phyloP scores from a whole-genome alignment of 352 stramenopile genomes.

The Globisporangium abappressorium region DNA sequence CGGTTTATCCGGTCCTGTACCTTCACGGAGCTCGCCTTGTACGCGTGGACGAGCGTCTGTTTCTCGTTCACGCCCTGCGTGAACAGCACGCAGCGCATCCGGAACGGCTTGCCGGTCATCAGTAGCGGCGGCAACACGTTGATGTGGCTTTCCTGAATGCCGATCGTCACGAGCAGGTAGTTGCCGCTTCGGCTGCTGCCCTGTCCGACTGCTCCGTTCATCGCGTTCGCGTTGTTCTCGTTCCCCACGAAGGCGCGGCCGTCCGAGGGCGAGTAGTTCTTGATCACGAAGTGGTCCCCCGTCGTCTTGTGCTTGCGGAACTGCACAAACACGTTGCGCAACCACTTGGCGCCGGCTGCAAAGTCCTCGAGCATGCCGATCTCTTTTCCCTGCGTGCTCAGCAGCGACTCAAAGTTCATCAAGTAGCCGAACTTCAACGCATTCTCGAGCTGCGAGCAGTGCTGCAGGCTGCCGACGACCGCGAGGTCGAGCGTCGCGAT shows the following conservation, averaged over 20 bases:
- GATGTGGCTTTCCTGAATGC: constrained; percentile 50
- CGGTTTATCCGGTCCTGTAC: constrained; percentile 81
- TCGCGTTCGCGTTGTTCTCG: constrained; percentile 12
- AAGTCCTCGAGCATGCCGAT: constrained; percentile 94
- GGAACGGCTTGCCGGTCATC: constrained; percentile 42
- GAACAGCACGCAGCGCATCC: constrained; percentile 70
- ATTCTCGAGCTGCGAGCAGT: constrained; percentile 55
- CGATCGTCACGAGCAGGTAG: constrained; percentile 67
- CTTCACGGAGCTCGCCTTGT: constrained; percentile 72
- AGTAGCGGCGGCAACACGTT: constrained; percentile 47
- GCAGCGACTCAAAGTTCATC: constrained; percentile 80
- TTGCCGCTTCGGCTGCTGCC: constrained; percentile 13
- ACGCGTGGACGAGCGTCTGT: constrained; percentile 77
- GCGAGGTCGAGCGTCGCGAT: constrained; percentile 68
- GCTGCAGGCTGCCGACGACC: constrained; percentile 44
- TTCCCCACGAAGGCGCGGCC: constrained; percentile 20
- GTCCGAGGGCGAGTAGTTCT: constrained; percentile 49
- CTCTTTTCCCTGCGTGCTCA: constrained; percentile 93
- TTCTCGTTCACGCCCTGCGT: constrained; percentile 84
- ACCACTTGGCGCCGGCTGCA: constrained; percentile 74
- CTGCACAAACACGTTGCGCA: constrained; percentile 76
- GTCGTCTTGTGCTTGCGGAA: constrained; percentile 51
- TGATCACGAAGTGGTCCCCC: constrained; percentile 52
- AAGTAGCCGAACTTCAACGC: constrained; percentile 60
- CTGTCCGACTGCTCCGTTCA: constrained; percentile 3